Evolutionary conservation across 1,284 basidiomycete species (phyloP).

Genomic region (Coniferiporia weirii): DNA sequence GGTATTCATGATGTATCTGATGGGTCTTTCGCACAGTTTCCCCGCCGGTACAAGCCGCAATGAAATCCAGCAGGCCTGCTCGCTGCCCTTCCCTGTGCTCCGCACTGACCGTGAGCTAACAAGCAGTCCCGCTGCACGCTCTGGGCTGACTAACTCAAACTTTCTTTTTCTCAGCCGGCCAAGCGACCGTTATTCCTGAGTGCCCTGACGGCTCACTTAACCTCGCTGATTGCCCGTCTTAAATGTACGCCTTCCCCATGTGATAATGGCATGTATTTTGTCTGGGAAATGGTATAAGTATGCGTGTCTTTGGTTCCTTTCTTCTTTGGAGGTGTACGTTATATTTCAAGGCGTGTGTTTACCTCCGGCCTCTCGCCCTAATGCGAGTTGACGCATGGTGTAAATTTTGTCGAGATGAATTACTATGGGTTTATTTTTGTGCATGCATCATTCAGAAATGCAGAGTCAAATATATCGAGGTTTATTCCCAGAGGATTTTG

Average conservation of each 20-base stretch:
- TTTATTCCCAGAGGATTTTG: too few species aligned
- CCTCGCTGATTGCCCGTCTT: constrained; percentile 10
- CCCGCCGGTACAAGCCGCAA: constrained; percentile 11
- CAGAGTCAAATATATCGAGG: too few species aligned
- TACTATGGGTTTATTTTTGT: too few species aligned
- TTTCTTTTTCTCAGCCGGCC: constrained; percentile 5
- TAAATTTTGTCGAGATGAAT: too few species aligned
- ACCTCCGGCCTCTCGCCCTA: too few species aligned
- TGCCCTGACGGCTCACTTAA: constrained; percentile 14
- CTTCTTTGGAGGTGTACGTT: too few species aligned
- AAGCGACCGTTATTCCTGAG: constrained; percentile 11
- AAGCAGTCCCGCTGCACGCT: neutral
- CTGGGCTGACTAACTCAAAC: neutral
- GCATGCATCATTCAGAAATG: too few species aligned
- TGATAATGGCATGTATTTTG: neutral
- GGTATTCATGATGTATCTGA: neutral
- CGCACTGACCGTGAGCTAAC: constrained; percentile 10
- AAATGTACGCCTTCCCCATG: neutral
- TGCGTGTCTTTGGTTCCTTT: neutral
- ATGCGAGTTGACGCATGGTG: too few species aligned
- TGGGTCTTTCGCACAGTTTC: constrained; percentile 4
- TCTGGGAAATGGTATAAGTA: neutral
- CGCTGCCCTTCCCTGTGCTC: constrained; percentile 14
- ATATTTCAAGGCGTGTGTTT: too few species aligned
- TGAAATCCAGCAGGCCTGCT: constrained; percentile 15